These are phyloP conservation scores for Pisolithus tinctorius DNA, from an alignment of 768 basidiomycete genomes.

Conservation along the genomic window DNA sequence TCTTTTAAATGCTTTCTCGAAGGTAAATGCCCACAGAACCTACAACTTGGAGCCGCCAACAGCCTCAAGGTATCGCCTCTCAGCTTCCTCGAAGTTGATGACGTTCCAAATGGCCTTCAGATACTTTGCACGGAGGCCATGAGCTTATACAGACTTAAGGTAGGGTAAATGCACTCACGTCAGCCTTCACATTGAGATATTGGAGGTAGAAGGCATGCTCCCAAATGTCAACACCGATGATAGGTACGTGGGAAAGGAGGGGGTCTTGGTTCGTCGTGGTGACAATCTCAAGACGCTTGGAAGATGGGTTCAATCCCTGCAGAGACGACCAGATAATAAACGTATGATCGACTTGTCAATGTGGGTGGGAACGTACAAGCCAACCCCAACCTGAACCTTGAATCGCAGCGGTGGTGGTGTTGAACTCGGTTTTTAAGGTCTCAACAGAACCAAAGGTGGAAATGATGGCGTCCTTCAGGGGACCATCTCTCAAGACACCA, in stretches of 20 bases:
- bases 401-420: constrained; percentile 75
- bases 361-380: constrained; percentile 55
- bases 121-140: constrained; percentile 38
- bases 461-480: constrained; percentile 60
- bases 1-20: not conserved
- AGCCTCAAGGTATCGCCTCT: constrained; percentile 52
- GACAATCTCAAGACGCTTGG: constrained; percentile 71
- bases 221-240: constrained; percentile 94
- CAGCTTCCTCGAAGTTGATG: constrained; percentile 70
- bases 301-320: constrained; percentile 64
- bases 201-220: constrained; percentile 96
- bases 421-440: constrained; percentile 71
- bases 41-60: constrained; percentile 31
- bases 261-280: constrained; percentile 98
- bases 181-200: constrained; percentile 90
- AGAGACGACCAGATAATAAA: not conserved
- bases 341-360: not conserved
- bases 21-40: not conserved
- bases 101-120: constrained; percentile 72
- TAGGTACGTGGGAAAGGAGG: constrained; percentile 63
- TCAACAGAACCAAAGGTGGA: constrained; percentile 66
- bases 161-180: constrained; percentile 48
- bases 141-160: not conserved
- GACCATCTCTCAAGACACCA: constrained; percentile 52
- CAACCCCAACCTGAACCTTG: constrained; percentile 97